Conservation (phyloP, 768 basidiomycete genomes). For the Hypholoma fasciculare region DNA sequence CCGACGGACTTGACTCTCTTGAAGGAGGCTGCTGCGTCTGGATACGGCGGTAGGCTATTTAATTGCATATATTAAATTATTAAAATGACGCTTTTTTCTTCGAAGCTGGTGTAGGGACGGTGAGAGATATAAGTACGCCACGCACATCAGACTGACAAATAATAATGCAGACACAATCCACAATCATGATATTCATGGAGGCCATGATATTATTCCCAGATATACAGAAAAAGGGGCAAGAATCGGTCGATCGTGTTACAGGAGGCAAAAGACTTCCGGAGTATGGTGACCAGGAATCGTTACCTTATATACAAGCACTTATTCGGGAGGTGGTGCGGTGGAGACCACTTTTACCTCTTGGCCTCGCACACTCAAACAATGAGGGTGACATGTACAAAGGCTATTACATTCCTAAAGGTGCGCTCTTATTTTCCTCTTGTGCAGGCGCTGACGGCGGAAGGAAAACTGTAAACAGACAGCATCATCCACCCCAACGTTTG, state of each 20-base stretch:
- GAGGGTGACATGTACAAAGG: conserved; percentile 25
- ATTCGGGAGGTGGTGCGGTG: conserved; percentile 21
- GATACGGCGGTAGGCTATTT: background rate
- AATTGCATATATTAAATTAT: no score
- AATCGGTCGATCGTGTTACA: conserved; percentile 31
- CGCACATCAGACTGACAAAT: no score
- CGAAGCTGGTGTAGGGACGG: no score
- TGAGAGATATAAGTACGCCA: no score
- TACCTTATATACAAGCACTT: conserved; percentile 28
- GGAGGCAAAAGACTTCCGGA: conserved; percentile 29
- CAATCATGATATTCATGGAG: conserved; percentile 24
- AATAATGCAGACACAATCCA: conserved; percentile 8
- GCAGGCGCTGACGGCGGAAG: no score
- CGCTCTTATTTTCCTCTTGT: background rate
- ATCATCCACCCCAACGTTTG: background rate
- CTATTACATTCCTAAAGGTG: conserved; percentile 19
- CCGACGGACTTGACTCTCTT: background rate
- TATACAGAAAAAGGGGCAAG: conserved; percentile 31
- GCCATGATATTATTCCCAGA: conserved; percentile 29
- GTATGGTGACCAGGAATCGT: conserved; percentile 21
- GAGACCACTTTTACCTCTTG: conserved; percentile 16
- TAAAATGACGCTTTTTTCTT: no score
- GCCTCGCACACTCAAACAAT: conserved; percentile 19
- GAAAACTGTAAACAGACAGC: background rate
- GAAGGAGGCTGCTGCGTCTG: background rate